Conservation (phyloP, 768 basidiomycete genomes). For the Rhodosporidiobolus odoratus region DNA sequence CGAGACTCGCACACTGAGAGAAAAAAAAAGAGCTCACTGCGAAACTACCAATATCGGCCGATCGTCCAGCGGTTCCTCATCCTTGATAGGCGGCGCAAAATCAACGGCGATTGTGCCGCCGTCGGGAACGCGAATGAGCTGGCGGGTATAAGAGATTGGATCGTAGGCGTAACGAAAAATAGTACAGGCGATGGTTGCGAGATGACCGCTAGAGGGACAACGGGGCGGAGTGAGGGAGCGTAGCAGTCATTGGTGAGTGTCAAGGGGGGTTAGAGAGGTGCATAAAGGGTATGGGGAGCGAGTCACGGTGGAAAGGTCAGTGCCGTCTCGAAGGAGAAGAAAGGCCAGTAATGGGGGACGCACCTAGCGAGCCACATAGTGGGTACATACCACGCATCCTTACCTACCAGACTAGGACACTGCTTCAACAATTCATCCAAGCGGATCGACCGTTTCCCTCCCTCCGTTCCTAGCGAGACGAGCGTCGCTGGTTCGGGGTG, state of each 20-base stretch:
- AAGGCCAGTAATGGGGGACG: not conserved
- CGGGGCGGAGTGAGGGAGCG: too few species aligned
- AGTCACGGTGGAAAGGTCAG: too few species aligned
- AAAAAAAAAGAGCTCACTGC: slow-evolving; percentile 42
- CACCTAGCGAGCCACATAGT: slow-evolving; percentile 25
- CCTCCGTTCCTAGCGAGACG: slow-evolving; percentile 5
- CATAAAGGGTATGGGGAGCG: too few species aligned
- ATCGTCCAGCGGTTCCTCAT: slow-evolving; percentile 45
- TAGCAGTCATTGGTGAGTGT: not conserved
- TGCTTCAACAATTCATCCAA: slow-evolving; percentile 9
- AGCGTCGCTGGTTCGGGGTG: not conserved
- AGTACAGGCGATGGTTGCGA: slow-evolving; percentile 31
- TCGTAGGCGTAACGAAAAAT: slow-evolving; percentile 28
- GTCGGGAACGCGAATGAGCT: slow-evolving; percentile 49
- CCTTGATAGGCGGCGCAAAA: slow-evolving; percentile 41
- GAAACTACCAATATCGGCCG: slow-evolving; percentile 51
- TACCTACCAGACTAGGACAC: slow-evolving; percentile 16
- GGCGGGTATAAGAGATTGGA: slow-evolving; percentile 41
- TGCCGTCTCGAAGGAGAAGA: not conserved
- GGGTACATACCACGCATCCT: slow-evolving; percentile 24
- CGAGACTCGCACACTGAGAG: not conserved
- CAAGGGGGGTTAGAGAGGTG: not conserved
- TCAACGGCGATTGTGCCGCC: slow-evolving; percentile 50
- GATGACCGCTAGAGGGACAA: slow-evolving; percentile 15
- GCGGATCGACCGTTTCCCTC: not conserved